Evolutionary conservation across 2,329 filamentous ascomycete genomes (phyloP).

Genomic region (Fusarium anguioides): DNA sequence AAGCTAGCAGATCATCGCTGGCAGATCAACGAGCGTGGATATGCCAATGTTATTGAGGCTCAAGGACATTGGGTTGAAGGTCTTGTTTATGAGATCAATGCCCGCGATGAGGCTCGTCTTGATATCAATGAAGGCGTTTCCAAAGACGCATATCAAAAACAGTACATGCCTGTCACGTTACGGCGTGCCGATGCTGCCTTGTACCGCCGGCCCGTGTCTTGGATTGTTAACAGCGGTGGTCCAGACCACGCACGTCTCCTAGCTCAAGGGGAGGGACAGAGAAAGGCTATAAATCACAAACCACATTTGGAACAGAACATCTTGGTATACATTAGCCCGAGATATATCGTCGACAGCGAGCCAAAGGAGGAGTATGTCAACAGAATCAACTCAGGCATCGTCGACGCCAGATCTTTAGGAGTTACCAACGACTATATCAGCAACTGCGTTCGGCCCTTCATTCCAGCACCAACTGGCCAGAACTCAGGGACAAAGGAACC

Average conservation of each 20-base stretch:
- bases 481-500: slow-evolving; percentile 14
- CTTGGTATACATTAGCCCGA: slow-evolving; percentile 55
- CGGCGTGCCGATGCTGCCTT: slow-evolving; percentile 48
- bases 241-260: slow-evolving; percentile 44
- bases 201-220: slow-evolving; percentile 52
- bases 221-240: slow-evolving; percentile 53
- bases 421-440: slow-evolving; percentile 51
- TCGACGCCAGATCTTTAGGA: slow-evolving; percentile 52
- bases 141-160: slow-evolving; percentile 54
- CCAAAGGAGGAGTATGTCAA: slow-evolving; percentile 55
- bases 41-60: slow-evolving; percentile 55
- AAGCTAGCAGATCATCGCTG: slow-evolving; percentile 55
- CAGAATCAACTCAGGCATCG: slow-evolving; percentile 54
- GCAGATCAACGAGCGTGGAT: slow-evolving; percentile 61
- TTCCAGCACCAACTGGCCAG: slow-evolving; percentile 44
- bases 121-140: slow-evolving; percentile 56
- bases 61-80: slow-evolving; percentile 54
- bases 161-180: slow-evolving; percentile 49
- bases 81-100: slow-evolving; percentile 55
- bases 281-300: slow-evolving; percentile 30
- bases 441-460: slow-evolving; percentile 52
- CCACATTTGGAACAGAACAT: slow-evolving; percentile 47
- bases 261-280: slow-evolving; percentile 31
- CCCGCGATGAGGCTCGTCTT: slow-evolving; percentile 52
- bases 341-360: slow-evolving; percentile 48